These are phyloP conservation scores for Protomyces pachydermus DNA, from an alignment of 1,139 yeast genomes.

Conservation along the genomic window DNA sequence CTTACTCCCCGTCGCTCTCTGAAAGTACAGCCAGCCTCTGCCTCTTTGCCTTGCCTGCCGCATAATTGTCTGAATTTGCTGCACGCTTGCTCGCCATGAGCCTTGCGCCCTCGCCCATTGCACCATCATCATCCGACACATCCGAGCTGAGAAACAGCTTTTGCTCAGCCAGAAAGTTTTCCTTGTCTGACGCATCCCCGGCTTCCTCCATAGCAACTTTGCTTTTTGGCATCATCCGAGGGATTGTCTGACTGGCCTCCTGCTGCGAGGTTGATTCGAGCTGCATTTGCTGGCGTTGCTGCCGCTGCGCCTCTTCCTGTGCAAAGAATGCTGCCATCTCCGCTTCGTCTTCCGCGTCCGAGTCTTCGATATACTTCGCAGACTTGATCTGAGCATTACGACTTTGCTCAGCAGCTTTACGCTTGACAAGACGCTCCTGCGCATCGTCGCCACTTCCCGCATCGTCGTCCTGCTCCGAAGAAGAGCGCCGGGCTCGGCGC, in stretches of 20 bases:
- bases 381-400: conserved; percentile 23
- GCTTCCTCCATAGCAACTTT: too few species aligned
- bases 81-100: neutral
- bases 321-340: conserved; percentile 18
- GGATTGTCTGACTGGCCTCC: neutral
- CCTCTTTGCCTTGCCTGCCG: neutral
- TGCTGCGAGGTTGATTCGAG: neutral
- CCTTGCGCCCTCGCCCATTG: neutral
- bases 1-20: neutral
- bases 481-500: neutral
- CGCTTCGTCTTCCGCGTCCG: conserved; percentile 29
- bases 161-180: neutral
- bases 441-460: conserved; percentile 12
- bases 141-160: neutral
- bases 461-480: neutral
- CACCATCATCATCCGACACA: neutral
- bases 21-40: neutral
- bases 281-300: conserved; percentile 1
- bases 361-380: conserved; percentile 29
- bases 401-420: conserved; percentile 14
- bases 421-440: conserved; percentile 11
- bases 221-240: too few species aligned
- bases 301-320: conserved; percentile 11
- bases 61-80: neutral
- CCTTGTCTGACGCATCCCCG: neutral